phyloP scores from a whole-genome alignment of 495 filamentous ascomycete species.

The Terfezia claveryi region DNA sequence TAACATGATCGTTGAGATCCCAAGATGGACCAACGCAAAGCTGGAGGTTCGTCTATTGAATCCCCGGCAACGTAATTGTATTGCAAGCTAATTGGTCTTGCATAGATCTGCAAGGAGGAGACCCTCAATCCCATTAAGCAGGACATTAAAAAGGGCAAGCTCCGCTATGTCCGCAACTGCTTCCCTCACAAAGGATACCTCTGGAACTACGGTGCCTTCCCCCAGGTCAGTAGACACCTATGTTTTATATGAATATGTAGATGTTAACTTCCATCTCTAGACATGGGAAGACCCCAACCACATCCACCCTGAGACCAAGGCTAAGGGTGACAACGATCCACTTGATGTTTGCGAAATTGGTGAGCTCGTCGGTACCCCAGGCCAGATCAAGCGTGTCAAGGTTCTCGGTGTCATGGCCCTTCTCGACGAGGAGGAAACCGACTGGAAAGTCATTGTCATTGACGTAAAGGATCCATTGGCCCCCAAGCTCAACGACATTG shows the following conservation, averaged over 20 bases:
- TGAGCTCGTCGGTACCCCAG: slow-evolving; percentile 82
- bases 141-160: slow-evolving; percentile 74
- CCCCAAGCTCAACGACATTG: slow-evolving; percentile 84
- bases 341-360: slow-evolving; percentile 99
- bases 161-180: slow-evolving; percentile 97
- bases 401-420: slow-evolving; percentile 97
- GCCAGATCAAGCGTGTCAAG: slow-evolving; percentile 99
- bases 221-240: slow-evolving; percentile 40
- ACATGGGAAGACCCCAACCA: slow-evolving; percentile 98
- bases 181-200: slow-evolving; percentile 99
- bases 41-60: slow-evolving; percentile 47
- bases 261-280: slow-evolving; percentile 23
- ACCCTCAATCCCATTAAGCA: slow-evolving; percentile 94
- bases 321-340: slow-evolving; percentile 98
- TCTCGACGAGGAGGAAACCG: slow-evolving; percentile 97
- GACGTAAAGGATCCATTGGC: slow-evolving; percentile 95
- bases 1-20: slow-evolving; percentile 99
- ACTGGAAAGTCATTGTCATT: slow-evolving; percentile 99
- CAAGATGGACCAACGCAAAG: slow-evolving; percentile 98
- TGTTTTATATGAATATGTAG: background rate
- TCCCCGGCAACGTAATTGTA: background rate
- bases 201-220: slow-evolving; percentile 99
- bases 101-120: slow-evolving; percentile 81
- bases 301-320: slow-evolving; percentile 95
- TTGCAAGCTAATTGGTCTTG: background rate